phyloP scores from a whole-genome alignment of 2,329 filamentous ascomycete genomes.

The Fusarium sp. region DNA sequence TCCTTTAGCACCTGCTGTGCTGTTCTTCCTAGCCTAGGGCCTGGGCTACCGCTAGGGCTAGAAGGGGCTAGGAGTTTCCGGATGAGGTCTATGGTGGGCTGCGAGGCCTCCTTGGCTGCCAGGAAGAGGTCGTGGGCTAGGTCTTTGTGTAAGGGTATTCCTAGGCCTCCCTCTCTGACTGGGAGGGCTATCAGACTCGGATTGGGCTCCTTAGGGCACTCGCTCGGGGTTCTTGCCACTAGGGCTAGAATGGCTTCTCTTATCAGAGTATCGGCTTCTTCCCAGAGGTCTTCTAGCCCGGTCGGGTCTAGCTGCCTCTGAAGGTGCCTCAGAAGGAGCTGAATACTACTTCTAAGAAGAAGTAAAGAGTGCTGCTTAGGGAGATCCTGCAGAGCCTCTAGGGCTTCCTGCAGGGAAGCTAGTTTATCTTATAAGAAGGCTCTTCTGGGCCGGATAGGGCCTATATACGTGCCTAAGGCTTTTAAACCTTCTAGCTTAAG shows the following conservation, averaged over 20 bases:
- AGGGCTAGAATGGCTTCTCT: not conserved
- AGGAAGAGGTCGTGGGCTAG: not conserved
- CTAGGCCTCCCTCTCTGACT: not conserved
- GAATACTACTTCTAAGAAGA: not conserved
- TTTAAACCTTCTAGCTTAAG: no score
- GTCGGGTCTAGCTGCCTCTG: not conserved
- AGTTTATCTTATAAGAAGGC: not conserved
- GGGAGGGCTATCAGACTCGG: not conserved
- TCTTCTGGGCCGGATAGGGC: not conserved
- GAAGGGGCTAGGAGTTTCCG: not conserved
- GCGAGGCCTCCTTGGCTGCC: not conserved
- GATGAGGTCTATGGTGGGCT: not conserved
- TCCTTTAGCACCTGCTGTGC: no score
- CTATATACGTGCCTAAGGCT: no score
- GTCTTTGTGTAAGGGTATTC: not conserved
- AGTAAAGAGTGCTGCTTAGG: not conserved
- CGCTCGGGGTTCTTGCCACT: not conserved
- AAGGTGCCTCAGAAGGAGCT: not conserved
- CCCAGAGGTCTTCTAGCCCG: not conserved
- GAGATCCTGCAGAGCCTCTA: not conserved
- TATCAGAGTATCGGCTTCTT: not conserved
- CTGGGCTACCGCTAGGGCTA: no score
- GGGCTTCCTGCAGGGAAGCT: not conserved
- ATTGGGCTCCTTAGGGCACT: not conserved
- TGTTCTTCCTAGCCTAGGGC: no score